phyloP scores from a whole-genome alignment of 768 basidiomycete genomes.

The Psilocybe azurescens region DNA sequence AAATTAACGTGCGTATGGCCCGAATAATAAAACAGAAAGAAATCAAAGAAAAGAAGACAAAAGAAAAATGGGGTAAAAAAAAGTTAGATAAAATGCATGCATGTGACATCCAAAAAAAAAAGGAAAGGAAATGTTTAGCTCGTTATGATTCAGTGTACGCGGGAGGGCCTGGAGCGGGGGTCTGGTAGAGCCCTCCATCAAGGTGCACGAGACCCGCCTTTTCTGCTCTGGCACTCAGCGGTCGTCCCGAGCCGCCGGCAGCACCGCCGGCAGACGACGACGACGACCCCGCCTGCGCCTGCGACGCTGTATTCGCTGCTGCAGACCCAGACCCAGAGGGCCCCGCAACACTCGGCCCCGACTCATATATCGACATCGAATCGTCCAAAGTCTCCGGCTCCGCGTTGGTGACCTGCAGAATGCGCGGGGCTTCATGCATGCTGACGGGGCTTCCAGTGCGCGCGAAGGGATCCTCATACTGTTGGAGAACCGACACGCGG shows the following conservation, averaged over 20 bases:
- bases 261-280: slow-evolving; percentile 11
- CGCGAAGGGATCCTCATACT: slow-evolving; percentile 26
- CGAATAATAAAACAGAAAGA: background rate
- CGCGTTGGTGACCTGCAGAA: slow-evolving; percentile 47
- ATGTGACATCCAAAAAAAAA: background rate
- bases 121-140: background rate
- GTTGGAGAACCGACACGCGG: slow-evolving; percentile 12
- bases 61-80: background rate
- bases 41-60: too few relatives aligned
- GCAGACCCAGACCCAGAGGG: background rate
- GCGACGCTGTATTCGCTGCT: background rate
- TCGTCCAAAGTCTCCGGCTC: slow-evolving; percentile 29
- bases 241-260: slow-evolving; percentile 37
- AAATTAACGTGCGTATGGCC: background rate
- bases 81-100: background rate
- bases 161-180: slow-evolving; percentile 25
- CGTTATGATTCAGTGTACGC: slow-evolving; percentile 22
- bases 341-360: background rate
- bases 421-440: slow-evolving; percentile 38
- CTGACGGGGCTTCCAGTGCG: slow-evolving; percentile 49
- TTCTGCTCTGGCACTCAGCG: slow-evolving; percentile 29
- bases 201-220: slow-evolving; percentile 43
- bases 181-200: slow-evolving; percentile 42
- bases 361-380: slow-evolving; percentile 9
- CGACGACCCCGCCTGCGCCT: background rate